Base-by-base conservation (phyloP, 2,329 filamentous ascomycete genomes). In the Alternaria brassicae region DNA sequence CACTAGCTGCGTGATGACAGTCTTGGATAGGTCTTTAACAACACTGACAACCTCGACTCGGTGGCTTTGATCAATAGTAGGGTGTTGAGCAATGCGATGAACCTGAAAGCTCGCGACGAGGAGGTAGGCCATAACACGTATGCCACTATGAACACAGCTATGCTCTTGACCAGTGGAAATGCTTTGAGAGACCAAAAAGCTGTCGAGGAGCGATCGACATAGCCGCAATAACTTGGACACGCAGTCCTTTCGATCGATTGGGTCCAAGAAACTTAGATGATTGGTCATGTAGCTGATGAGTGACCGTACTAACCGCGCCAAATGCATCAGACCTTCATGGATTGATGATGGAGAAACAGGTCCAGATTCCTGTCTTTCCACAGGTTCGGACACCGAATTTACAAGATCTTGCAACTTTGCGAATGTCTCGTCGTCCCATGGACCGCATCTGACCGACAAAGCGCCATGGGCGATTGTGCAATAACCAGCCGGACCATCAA, bases 341-440 rank as follows among this genome's bases (percentile, higher is more conserved):
- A 36, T 4, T 7, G 4, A 25, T 27, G 34, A 7, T 9, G 23
- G 27, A 3, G 36, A n/a, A 17, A 13, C 12, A n/a, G 55, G 41
- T 10, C 32, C n/a, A n/a, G 41, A 21, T 19, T n/a, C 6, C 17
- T 54, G 48, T 25, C 32, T 21, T 10, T 59, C 48, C 4, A 60
- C 9, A 23, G 55, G 50, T 15, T 32, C 41, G 41, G 62, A 67
- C 1, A 69, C 56, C 3, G 19, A 27, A 15, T 42, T 62, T 2
- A 61, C 53, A 6, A 71, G 8, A 19, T 68, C 52, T 10, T 58
- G 34, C 6, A 77, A 40, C 7, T n/a, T 78, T 2, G 82, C 81
- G 28, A 80, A 83, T 1, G 86, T 81, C 12, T 80, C 78, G 48
- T 88, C 85, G 52, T 81, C 83, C 86, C 86, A 89, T 4, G 80